These are phyloP conservation scores for Backusella westeae DNA, from an alignment of 192 early-diverging fungal species.

Conservation along the genomic window DNA sequence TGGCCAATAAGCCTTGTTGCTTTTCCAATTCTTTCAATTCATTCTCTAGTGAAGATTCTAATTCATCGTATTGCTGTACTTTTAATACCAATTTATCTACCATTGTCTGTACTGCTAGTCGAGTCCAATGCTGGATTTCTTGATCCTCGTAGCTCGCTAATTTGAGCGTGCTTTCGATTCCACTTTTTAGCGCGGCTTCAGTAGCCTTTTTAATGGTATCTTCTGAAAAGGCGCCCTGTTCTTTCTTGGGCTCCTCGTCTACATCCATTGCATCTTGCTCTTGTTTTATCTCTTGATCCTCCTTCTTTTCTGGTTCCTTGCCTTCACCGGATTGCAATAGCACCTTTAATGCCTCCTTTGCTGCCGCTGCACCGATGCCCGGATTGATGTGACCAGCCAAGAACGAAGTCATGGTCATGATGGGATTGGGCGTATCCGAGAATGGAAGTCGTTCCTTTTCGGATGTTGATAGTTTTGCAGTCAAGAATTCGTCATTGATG, in stretches of 20 bases:
- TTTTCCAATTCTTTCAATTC: slow-evolving; percentile 82
- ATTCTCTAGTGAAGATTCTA: slow-evolving; percentile 81
- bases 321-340: slow-evolving; percentile 41
- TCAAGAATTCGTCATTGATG: slow-evolving; percentile 79
- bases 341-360: slow-evolving; percentile 79
- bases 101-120: slow-evolving; percentile 82
- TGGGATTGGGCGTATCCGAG: slow-evolving; percentile 81
- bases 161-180: slow-evolving; percentile 78
- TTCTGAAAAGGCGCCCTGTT: slow-evolving; percentile 20
- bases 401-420: slow-evolving; percentile 88
- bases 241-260: slow-evolving; percentile 19
- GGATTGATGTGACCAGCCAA: slow-evolving; percentile 86
- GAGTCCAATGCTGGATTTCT: slow-evolving; percentile 81
- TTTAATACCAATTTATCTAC: slow-evolving; percentile 87
- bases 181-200: slow-evolving; percentile 80
- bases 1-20: slow-evolving; percentile 34
- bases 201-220: slow-evolving; percentile 68
- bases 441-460: slow-evolving; percentile 59
- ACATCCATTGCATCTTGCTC: slow-evolving; percentile 21
- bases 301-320: neutral
- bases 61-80: slow-evolving; percentile 87
- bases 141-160: slow-evolving; percentile 83
- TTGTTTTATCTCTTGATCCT: neutral
- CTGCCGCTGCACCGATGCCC: slow-evolving; percentile 82
- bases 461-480: slow-evolving; percentile 29